Evolutionary conservation across 1,139 yeast species (phyloP), one percentile per base, ranked within the genome.

Genomic region (Pichia sp.): DNA sequence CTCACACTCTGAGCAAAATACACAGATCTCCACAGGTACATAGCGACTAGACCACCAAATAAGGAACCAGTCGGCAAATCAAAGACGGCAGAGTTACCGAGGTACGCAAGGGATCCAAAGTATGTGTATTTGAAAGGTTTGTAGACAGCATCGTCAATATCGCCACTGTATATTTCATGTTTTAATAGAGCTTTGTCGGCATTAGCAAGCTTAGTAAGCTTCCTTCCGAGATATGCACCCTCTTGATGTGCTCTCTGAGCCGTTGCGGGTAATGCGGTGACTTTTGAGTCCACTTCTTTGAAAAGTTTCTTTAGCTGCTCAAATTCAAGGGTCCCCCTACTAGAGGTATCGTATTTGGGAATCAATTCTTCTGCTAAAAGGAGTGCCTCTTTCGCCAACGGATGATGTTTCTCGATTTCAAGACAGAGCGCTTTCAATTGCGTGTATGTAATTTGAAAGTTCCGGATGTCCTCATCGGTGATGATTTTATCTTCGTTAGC

Each of bases 201-300:
- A 32, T 61, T 61, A 6, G 76, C 73, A 14, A 75, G 49, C 35
- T 66, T 65, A 33, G 69, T 64, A 31, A 77, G 56, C 53, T 75
- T 76, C 45, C 67, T 66, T 38, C 77, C 83, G 20, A 77, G 53
- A 48, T 76, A 77, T 34, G 60, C 60, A 39, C 84, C 83, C 52
- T 77, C 82, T 55, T 77, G 84, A 45, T 69, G 64, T 3, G 83
- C 83, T 35, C 82, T 64, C 55, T 76, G 84, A 9, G 83, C 83
- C 4, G 83, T 77, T 11, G 82, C 80, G 3, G 83, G 82, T 45
- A 77, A 56, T 2, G 81, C 71, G 4, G 82, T 76, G 37, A 77
- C 71, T 52, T 73, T 72, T 14, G 74, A 64, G 51, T 77, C 80
- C 30, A 75, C 70, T 35, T 70, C 71, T 41, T 65, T 59, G 38